Evolutionary conservation across 441 rosid genomes (phyloP), one percentile per base, ranked within the genome.

Genomic region (Gossypium lobatum): DNA sequence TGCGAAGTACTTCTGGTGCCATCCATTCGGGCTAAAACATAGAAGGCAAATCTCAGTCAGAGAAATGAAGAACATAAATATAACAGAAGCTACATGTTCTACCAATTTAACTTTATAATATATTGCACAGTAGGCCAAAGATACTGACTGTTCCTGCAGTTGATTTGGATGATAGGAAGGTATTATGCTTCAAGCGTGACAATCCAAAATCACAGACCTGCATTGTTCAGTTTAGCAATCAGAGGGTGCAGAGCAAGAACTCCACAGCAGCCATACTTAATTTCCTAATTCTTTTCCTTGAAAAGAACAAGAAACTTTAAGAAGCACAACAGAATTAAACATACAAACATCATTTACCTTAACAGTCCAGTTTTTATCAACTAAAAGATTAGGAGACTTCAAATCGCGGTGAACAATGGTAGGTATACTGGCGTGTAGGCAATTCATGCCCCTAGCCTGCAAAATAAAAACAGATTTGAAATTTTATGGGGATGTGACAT

Each of bases 1-100:
- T 95, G 73, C 98, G 96, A 74, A 95, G 96, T 80, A 93, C 98
- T 84, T 95, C 99, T 1, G 99, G 99, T 68, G 99, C 99, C 99
- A 95, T 95, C 99, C 98, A 95, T 82, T 95, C 99, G 17, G 99
- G 98, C 99, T 95, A 76, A 46, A 78, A 85, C 46, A 82, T 64
- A 16, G 66, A 74, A 82, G 66, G 76, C 37, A 72, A 74, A 45
- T 67, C 50, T 64, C 68, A 21, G 79, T 81, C 76, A 82, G 80
- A 70, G 13, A 64, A 21, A 13, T 58, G 48, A 53, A 14, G 18
- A 50, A 57, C 53, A n/a, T 2, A 50, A 46, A 48, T 52, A 28
- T 8, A 69, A 69, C 26, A 2, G n/a, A 69, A 53, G 61, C 45
- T 52, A 17, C 25, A 26, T n/a, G 26, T 7, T 26, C 42, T 68